Percentiles rank a stretch among this genome's conserved stretches.
Conservation (phyloP, 352 stramenopile genomes). For the Phytophthora citricola region DNA sequence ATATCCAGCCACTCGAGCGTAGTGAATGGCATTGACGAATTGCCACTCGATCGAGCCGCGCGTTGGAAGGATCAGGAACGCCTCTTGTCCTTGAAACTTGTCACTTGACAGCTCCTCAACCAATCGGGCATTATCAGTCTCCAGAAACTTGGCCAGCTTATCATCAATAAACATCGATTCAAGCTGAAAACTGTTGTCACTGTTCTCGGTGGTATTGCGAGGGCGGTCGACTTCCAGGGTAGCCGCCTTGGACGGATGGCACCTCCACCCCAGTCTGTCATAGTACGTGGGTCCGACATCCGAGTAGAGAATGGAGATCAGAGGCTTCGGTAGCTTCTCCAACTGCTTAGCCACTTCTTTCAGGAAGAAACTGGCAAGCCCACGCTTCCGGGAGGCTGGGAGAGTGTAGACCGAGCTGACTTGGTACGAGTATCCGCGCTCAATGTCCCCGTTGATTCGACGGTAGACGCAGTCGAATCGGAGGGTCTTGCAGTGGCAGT, state of each 20-base stretch:
- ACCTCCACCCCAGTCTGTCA: constrained; percentile 56
- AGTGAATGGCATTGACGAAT: constrained; percentile 55
- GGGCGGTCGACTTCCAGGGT: constrained; percentile 33
- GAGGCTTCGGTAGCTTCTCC: constrained; percentile 26
- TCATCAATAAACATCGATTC: constrained; percentile 40
- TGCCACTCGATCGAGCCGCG: constrained; percentile 64
- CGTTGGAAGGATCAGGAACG: constrained; percentile 51
- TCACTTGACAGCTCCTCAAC: constrained; percentile 34
- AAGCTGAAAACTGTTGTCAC: constrained; percentile 15
- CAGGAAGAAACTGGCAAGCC: constrained; percentile 55
- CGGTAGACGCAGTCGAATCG: constrained; percentile 54
- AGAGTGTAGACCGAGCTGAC: constrained; percentile 70
- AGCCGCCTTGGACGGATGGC: constrained; percentile 45
- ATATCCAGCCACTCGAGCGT: constrained; percentile 38
- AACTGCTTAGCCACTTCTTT: constrained; percentile 37
- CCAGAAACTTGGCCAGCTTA: constrained; percentile 44
- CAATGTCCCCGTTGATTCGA: constrained; percentile 32
- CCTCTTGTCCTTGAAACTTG: constrained; percentile 32
- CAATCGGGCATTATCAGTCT: constrained; percentile 43
- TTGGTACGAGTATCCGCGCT: constrained; percentile 53
- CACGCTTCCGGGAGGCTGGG: constrained; percentile 43
- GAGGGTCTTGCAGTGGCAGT: constrained; percentile 62
- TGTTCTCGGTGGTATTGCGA: constrained; percentile 13
- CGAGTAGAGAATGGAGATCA: constrained; percentile 59
- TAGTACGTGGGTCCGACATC: constrained; percentile 65